Conservation (phyloP, 352 stramenopile species). For the Globisporangium yorkense region DNA sequence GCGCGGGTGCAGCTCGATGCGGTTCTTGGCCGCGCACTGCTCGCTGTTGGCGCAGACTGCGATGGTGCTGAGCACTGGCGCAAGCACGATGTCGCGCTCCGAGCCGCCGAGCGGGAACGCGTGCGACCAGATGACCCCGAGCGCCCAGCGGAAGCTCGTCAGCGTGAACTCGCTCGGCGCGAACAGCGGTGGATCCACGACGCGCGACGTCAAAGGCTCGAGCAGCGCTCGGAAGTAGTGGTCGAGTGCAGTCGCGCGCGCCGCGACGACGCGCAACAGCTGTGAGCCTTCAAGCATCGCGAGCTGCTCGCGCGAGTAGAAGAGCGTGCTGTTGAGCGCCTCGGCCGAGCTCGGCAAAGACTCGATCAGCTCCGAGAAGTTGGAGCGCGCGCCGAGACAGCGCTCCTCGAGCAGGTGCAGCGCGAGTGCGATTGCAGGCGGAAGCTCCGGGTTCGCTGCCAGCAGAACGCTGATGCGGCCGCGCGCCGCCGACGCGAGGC, state of each 20-base stretch:
- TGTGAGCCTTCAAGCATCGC: constrained; percentile 32
- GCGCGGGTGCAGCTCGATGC: constrained; percentile 20
- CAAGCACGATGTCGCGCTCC: constrained; percentile 30
- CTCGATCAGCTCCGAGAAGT: constrained; percentile 31
- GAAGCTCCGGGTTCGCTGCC: constrained; percentile 37
- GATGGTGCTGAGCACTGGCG: constrained; percentile 34
- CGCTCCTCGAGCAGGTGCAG: constrained; percentile 44
- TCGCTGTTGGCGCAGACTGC: constrained; percentile 27
- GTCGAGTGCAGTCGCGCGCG: constrained; percentile 24
- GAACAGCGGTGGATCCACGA: constrained; percentile 41
- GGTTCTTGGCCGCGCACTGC: constrained; percentile 18
- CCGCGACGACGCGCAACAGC: constrained; percentile 23
- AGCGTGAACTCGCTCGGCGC: constrained; percentile 34
- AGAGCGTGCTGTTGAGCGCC: constrained; percentile 33
- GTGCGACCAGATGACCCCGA: constrained; percentile 37
- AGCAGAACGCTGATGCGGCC: constrained; percentile 31
- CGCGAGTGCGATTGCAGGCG: constrained; percentile 28
- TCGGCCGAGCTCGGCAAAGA: constrained; percentile 15
- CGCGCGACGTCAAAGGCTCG: constrained; percentile 27
- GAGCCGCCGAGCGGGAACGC: constrained; percentile 20
- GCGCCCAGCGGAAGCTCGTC: constrained; percentile 36
- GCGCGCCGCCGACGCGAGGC: constrained; percentile 19
- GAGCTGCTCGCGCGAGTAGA: constrained; percentile 30
- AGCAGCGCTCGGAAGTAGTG: constrained; percentile 34
- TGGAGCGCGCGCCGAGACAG: constrained; percentile 26